phyloP scores from a whole-genome alignment of 1,284 basidiomycete genomes.

The Volvariella surrecta region DNA sequence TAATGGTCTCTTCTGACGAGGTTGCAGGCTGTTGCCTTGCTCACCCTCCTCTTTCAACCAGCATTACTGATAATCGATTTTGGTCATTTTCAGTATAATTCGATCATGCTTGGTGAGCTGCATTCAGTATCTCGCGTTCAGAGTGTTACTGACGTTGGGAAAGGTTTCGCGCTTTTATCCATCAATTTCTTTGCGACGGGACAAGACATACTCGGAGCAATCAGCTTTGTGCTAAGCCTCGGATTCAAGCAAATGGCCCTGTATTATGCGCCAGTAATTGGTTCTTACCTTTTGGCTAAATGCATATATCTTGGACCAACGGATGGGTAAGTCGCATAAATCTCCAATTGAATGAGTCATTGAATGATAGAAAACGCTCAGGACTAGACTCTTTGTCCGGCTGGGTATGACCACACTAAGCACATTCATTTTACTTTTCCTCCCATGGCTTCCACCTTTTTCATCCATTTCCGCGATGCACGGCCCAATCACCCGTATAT shows the following conservation, averaged over 20 bases:
- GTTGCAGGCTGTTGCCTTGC: slow-evolving; percentile 56
- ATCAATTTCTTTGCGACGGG: slow-evolving; percentile 62
- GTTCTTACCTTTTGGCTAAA: slow-evolving; percentile 78
- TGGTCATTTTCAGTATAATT: slow-evolving; percentile 93
- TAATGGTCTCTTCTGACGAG: slow-evolving; percentile 1
- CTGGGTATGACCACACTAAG: slow-evolving; percentile 51
- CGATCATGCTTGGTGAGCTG: slow-evolving; percentile 73
- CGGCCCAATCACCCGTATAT: slow-evolving; percentile 76
- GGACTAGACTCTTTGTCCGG: slow-evolving; percentile 46
- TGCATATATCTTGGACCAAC: slow-evolving; percentile 62
- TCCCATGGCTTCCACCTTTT: slow-evolving; percentile 65
- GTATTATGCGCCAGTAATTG: slow-evolving; percentile 88
- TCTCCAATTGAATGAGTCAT: neutral
- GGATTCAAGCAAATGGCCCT: slow-evolving; percentile 95
- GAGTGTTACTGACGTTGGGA: slow-evolving; percentile 1
- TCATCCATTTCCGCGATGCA: slow-evolving; percentile 38
- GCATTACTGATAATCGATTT: slow-evolving; percentile 80
- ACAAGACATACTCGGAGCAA: slow-evolving; percentile 67
- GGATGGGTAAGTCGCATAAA: slow-evolving; percentile 62
- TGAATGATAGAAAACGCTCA: slow-evolving; percentile 29
- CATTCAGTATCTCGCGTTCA: neutral
- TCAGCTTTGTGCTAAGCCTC: slow-evolving; percentile 78
- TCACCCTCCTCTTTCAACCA: slow-evolving; percentile 79
- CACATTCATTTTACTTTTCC: slow-evolving; percentile 65
- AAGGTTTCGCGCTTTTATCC: slow-evolving; percentile 66